Conservation (phyloP, 2,329 filamentous ascomycete species). For the Fusarium begoniae region DNA sequence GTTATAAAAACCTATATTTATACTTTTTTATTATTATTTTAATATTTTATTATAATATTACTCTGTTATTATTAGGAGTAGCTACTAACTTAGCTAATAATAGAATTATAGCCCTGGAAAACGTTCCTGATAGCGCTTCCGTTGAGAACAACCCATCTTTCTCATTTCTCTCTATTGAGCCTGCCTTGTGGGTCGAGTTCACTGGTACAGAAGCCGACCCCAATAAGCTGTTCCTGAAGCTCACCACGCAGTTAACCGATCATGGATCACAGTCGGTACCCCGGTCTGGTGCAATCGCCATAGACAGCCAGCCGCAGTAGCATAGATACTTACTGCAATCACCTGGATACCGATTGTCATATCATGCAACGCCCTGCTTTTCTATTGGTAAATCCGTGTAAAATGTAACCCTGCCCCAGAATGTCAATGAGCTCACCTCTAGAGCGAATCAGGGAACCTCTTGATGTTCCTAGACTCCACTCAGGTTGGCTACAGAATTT, state of each 20-base stretch:
- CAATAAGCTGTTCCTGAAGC: not conserved
- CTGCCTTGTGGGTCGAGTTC: no score
- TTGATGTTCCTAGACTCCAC: not conserved
- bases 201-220: no score
- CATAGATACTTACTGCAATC: not conserved
- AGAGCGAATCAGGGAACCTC: not conserved
- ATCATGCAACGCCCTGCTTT: not conserved
- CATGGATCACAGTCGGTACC: not conserved
- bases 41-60: no score
- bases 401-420: not conserved
- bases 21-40: no score
- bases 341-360: not conserved
- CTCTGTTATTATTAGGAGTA: no score
- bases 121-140: no score
- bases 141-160: no score
- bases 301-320: not conserved
- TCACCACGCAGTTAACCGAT: not conserved
- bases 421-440: rapidly evolving
- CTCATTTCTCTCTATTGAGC: no score
- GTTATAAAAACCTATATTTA: no score
- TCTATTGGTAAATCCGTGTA: not conserved
- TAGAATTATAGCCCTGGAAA: no score
- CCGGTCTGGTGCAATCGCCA: not conserved
- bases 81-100: no score
- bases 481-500: not conserved